Evolutionary conservation across 2,329 filamentous ascomycete genomes (phyloP), one percentile per base, ranked within the genome.

Genomic region (Escovopsis sp.): DNA sequence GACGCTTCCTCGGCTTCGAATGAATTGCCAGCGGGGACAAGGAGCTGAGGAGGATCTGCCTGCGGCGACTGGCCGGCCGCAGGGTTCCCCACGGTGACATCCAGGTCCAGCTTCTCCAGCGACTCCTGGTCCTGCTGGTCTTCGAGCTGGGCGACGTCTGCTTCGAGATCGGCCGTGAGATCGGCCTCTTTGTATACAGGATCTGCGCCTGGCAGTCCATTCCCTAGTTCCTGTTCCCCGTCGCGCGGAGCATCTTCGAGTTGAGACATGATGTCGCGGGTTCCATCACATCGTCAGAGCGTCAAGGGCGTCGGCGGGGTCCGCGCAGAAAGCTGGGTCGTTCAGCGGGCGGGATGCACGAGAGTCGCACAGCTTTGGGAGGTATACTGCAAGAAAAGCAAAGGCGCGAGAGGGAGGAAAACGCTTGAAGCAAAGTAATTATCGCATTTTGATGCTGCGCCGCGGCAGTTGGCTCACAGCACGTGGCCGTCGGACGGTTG

Each of bases 1-100:
- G 70, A 73, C 43, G 68, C 69, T 47, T 70, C 64, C 43, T 75
- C 71, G 8, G 70, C 64, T 43, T 75, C 71, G 8, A 72, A 75
- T 15, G 53, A 54, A 48, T 68, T 63, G 12, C 71, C 68, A 38
- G 51, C 50, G 19, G 62, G 60, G 33, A 67, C 61, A 41, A 60
- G 59, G 28, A 70, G 52, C 7, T 11, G 8, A 11, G 28, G 28
- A 32, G 28, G 11, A 11, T 32, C 28, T 32, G 28, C 41, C 43
- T 37, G 28, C 28, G 28, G 11, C 28, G 28, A 9, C 8, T 32
- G 8, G 28, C 28, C 28, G 28, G 23, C 23, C 4, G 23, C 23
- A 23, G 23, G 23, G 23, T 23, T 23, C 23, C 46, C 39, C 26
- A 39, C 36, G 11, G 36, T n/a, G 35, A 19, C 18, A 23, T 37